A percentile compares a stretch with the other conserved stretches of the same genome.
Evolutionary conservation across 2,329 filamentous ascomycete species (phyloP).

Genomic region (Pseudogymnoascus pannorum): DNA sequence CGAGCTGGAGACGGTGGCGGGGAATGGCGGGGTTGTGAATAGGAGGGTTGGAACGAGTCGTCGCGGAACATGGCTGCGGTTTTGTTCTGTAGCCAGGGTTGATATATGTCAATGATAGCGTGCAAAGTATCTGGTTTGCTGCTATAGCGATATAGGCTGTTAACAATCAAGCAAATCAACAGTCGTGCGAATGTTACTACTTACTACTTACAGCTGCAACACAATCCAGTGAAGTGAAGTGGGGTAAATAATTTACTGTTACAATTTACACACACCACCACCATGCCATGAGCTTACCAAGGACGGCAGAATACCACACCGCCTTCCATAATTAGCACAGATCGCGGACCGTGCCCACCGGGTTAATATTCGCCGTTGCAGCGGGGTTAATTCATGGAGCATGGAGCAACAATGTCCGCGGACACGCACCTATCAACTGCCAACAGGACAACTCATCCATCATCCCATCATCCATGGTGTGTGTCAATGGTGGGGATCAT

Average conservation of each 20-base stretch:
- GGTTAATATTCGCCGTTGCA: not conserved
- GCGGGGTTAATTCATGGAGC: no score
- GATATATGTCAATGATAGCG: not conserved
- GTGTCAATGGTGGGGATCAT: slow-evolving; percentile 1
- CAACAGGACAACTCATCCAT: not conserved
- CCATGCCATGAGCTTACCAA: not conserved
- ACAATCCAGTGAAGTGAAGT: not conserved
- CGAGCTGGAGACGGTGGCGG: not conserved
- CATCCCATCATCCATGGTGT: not conserved
- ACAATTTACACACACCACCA: not conserved
- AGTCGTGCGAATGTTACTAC: no score
- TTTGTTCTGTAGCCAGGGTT: not conserved
- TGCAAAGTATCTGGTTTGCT: not conserved
- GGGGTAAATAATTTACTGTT: slow-evolving; percentile 4
- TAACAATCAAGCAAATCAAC: not conserved
- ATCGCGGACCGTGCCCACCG: not conserved
- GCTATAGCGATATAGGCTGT: not conserved
- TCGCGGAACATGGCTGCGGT: not conserved
- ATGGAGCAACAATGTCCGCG: not conserved
- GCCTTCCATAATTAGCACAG: not conserved
- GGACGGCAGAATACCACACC: not conserved
- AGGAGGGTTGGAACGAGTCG: not conserved
- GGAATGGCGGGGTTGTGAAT: not conserved
- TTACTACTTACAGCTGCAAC: not conserved
- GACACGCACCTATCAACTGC: not conserved